Evolutionary conservation across 139 green algal genomes (phyloP).

Genomic region (Pleodorina starrii): DNA sequence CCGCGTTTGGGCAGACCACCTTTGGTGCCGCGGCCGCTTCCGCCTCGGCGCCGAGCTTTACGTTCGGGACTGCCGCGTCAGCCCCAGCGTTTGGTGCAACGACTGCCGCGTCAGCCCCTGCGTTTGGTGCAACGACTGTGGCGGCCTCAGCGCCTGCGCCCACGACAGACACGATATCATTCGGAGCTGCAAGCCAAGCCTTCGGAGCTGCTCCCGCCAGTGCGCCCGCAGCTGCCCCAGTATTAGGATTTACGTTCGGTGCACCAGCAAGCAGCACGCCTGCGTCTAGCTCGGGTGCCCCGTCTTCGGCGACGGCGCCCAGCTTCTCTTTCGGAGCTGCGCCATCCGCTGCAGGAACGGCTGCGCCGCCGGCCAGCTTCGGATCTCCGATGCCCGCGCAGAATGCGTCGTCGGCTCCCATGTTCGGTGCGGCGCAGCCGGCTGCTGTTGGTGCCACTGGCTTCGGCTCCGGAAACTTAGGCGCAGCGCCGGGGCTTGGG

Average conservation of each 20-base stretch:
- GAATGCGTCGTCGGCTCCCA: not conserved
- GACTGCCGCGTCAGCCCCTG: not conserved
- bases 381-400: slow-evolving; percentile 4
- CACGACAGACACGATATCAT: not conserved
- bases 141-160: no score
- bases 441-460: not conserved
- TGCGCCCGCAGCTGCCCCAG: not conserved
- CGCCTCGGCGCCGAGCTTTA: not conserved
- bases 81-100: not conserved
- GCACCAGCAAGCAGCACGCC: not conserved
- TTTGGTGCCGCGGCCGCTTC: not conserved
- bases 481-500: not conserved
- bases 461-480: not conserved
- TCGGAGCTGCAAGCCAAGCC: not conserved
- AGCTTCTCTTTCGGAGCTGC: not conserved
- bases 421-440: not conserved
- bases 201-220: not conserved
- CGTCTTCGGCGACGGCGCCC: not conserved
- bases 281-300: not conserved
- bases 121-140: not conserved
- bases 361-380: not conserved
- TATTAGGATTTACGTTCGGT: slow-evolving; percentile 4
- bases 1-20: not conserved
- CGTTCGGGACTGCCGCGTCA: not conserved
- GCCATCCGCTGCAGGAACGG: not conserved